A percentile compares a stretch with the other conserved stretches of the same genome.
These are phyloP conservation scores for Sclerotinia subarctica DNA, from an alignment of 2,329 filamentous ascomycete genomes.

Conservation along the genomic window DNA sequence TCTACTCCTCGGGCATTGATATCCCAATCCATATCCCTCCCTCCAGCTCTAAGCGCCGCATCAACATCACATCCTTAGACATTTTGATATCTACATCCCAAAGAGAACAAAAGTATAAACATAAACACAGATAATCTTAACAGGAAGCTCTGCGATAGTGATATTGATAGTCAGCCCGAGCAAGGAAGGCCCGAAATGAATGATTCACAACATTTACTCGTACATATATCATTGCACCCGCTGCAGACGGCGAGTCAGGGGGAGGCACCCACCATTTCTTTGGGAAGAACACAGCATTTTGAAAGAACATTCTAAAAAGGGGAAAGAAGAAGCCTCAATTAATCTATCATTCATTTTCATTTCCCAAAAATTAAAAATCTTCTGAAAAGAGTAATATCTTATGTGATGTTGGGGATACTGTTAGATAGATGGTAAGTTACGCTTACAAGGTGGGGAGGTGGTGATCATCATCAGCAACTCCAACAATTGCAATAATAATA, in stretches of 20 bases:
- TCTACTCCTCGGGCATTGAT: slow-evolving; percentile 8
- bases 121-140: background rate
- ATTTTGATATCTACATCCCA: background rate
- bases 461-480: background rate
- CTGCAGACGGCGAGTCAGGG: slow-evolving; percentile 2
- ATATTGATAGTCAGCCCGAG: background rate
- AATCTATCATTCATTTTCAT: background rate
- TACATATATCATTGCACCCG: background rate
- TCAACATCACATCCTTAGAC: background rate
- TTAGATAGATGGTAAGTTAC: background rate
- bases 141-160: background rate
- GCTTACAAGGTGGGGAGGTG: background rate
- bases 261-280: background rate
- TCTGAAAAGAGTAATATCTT: background rate
- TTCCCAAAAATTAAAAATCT: background rate
- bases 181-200: slow-evolving; percentile 9
- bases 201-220: slow-evolving; percentile 4
- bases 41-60: slow-evolving; percentile 3
- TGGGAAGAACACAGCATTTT: background rate
- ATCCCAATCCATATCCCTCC: background rate
- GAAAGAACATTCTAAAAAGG: background rate
- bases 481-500: background rate
- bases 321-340: background rate
- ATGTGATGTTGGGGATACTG: slow-evolving; percentile 4
- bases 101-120: background rate